A percentile compares a stretch with the other conserved stretches of the same genome.
These are phyloP conservation scores for Tylopilus balloui DNA, from an alignment of 768 basidiomycete genomes.

Conservation along the genomic window DNA sequence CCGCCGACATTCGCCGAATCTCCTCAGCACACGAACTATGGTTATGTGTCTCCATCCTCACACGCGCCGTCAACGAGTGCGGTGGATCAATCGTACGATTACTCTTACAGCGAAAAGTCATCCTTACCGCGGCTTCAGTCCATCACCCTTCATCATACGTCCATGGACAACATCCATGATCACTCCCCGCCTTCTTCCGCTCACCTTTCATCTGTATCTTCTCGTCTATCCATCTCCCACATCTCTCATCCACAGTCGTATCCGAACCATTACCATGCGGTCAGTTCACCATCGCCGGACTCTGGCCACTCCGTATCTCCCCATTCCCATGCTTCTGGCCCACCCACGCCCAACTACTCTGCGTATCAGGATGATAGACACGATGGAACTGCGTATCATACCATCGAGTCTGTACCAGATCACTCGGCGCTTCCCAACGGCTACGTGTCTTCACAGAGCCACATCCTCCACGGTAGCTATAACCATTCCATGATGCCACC, in stretches of 20 bases:
- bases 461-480: conserved; percentile 26
- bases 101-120: conserved; percentile 31
- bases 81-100: conserved; percentile 28
- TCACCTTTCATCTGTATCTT: conserved; percentile 36
- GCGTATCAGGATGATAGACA: conserved; percentile 44
- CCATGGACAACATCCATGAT: conserved; percentile 26
- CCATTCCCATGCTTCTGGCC: conserved; percentile 31
- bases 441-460: conserved; percentile 31
- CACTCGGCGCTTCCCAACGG: conserved; percentile 28
- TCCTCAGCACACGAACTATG: conserved; percentile 31
- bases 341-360: conserved; percentile 36
- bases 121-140: conserved; percentile 30
- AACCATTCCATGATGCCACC: conserved; percentile 19
- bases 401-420: conserved; percentile 30
- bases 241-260: conserved; percentile 53
- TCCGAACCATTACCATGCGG: conserved; percentile 33
- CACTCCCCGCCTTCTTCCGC: conserved; percentile 30
- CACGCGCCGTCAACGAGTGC: conserved; percentile 21
- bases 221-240: conserved; percentile 59
- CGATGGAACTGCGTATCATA: conserved; percentile 37
- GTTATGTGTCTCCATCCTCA: conserved; percentile 24
- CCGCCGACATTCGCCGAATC: conserved; percentile 30
- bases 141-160: conserved; percentile 26
- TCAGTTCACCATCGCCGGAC: conserved; percentile 46
- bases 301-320: conserved; percentile 46